Percentiles rank a stretch among this genome's conserved stretches.
Evolutionary conservation across 371 early-diverging fungal species (phyloP).

Genomic region (Rhizopus arrhizus): DNA sequence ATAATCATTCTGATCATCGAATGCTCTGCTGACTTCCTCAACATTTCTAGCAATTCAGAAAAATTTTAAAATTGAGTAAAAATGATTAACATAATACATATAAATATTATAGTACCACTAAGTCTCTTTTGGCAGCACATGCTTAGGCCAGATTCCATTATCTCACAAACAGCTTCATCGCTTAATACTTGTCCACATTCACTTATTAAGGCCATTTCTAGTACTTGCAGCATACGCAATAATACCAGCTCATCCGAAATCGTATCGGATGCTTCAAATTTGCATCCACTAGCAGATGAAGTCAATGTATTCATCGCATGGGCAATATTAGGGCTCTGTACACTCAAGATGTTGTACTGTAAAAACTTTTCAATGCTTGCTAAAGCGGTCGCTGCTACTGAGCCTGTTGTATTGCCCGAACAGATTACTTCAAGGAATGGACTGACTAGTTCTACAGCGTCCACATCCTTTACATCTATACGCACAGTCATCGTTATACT

Average conservation of each 20-base stretch:
- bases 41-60: conserved; percentile 58
- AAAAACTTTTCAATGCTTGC: conserved; percentile 88
- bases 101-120: conserved; percentile 65
- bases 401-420: conserved; percentile 90
- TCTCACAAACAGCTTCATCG: conserved; percentile 93
- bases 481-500: not conserved
- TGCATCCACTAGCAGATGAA: conserved; percentile 88
- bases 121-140: conserved; percentile 94
- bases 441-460: conserved; percentile 74
- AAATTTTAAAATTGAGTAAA: not conserved
- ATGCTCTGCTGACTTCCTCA: conserved; percentile 80
- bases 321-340: conserved; percentile 67
- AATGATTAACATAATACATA: conserved; percentile 8
- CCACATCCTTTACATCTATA: conserved; percentile 60
- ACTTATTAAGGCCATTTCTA: conserved; percentile 71
- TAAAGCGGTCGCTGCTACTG: conserved; percentile 91
- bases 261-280: conserved; percentile 93
- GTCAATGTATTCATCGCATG: conserved; percentile 74
- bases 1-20: conserved; percentile 77
- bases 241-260: conserved; percentile 93
- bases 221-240: conserved; percentile 82
- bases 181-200: conserved; percentile 70
- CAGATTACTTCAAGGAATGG: conserved; percentile 92
- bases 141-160: conserved; percentile 94
- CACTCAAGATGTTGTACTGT: conserved; percentile 81